phyloP scores from a whole-genome alignment of 2,329 filamentous ascomycete species.

The Emmonsiellopsis sp. region DNA sequence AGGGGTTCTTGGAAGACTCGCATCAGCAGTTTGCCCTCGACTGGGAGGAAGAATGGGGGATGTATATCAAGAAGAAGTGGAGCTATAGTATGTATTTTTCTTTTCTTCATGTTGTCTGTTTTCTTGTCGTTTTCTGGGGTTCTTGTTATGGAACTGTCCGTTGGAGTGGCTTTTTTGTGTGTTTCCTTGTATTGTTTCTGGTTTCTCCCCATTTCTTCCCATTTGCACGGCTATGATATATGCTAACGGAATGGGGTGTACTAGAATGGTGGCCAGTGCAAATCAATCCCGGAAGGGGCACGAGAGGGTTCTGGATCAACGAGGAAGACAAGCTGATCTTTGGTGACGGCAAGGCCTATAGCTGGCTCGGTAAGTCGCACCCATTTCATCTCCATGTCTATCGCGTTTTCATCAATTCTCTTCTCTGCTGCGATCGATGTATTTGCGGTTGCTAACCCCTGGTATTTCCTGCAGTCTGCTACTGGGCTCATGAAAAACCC shows the following conservation, averaged over 20 bases:
- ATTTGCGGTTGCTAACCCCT: not conserved
- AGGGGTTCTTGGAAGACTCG: constrained; percentile 26
- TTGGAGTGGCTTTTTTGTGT: no score
- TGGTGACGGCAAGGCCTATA: constrained; percentile 24
- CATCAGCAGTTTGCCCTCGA: constrained; percentile 20
- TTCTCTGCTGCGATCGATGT: not conserved
- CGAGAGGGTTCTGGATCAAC: constrained; percentile 22
- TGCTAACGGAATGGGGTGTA: constrained; percentile 1
- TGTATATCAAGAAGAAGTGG: constrained; percentile 7
- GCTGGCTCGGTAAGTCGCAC: constrained; percentile 29
- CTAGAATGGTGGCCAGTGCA: constrained; percentile 27
- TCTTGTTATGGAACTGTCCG: no score
- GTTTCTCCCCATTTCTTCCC: no score
- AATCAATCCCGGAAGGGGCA: constrained; percentile 27
- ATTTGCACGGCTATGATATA: no score
- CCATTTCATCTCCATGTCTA: not conserved
- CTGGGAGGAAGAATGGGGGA: constrained; percentile 23
- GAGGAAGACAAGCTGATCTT: constrained; percentile 12
- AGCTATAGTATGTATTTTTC: no score
- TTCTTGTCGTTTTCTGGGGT: no score
- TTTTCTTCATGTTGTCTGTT: no score
- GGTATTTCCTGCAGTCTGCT: constrained; percentile 21
- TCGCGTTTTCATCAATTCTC: not conserved
- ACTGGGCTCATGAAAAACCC: constrained; percentile 31
- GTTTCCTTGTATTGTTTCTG: no score